Percentiles rank a stretch among this genome's conserved stretches.
Conservation (phyloP, 164 flowering plant species). For the Umbellularia californica region DNA sequence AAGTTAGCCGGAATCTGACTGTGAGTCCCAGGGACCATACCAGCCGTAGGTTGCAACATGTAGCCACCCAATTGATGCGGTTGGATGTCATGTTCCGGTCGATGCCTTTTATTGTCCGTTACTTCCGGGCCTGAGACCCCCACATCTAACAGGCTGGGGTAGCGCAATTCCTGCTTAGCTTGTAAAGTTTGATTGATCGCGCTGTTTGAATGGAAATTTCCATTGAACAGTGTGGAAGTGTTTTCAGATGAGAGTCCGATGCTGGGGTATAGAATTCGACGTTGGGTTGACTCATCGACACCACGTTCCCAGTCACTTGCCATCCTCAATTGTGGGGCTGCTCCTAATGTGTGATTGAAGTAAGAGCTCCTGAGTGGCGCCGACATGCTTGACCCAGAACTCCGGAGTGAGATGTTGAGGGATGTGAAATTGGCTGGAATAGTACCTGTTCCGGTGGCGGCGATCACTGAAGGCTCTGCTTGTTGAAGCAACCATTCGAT, state of each 20-base stretch:
- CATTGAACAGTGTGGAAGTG: conserved; percentile 18
- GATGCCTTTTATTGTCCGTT: conserved; percentile 32
- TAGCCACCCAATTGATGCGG: conserved; percentile 48
- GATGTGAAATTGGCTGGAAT: conserved; percentile 84
- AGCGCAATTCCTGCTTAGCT: conserved; percentile 19
- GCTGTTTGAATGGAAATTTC: conserved; percentile 25
- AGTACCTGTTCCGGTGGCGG: conserved; percentile 89
- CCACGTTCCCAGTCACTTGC: conserved; percentile 36
- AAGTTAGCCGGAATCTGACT: conserved; percentile 63
- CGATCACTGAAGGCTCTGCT: conserved; percentile 80
- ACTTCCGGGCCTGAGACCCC: conserved; percentile 40
- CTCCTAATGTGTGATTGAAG: conserved; percentile 27
- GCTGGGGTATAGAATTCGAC: conserved; percentile 28
- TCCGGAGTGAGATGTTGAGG: conserved; percentile 64
- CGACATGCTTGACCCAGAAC: conserved; percentile 55
- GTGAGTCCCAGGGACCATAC: conserved; percentile 19
- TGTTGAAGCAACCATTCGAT: conserved; percentile 82
- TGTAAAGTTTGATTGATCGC: conserved; percentile 20
- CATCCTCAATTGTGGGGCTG: conserved; percentile 28
- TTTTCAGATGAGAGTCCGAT: conserved; percentile 24
- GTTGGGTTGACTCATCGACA: conserved; percentile 7
- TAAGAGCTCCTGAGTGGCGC: conserved; percentile 42
- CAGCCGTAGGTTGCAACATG: conserved; percentile 51
- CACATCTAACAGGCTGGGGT: conserved; percentile 14
- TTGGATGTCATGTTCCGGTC: conserved; percentile 34